These are phyloP conservation scores for Boletus bicolor DNA, from an alignment of 768 basidiomycete species.

Conservation along the genomic window DNA sequence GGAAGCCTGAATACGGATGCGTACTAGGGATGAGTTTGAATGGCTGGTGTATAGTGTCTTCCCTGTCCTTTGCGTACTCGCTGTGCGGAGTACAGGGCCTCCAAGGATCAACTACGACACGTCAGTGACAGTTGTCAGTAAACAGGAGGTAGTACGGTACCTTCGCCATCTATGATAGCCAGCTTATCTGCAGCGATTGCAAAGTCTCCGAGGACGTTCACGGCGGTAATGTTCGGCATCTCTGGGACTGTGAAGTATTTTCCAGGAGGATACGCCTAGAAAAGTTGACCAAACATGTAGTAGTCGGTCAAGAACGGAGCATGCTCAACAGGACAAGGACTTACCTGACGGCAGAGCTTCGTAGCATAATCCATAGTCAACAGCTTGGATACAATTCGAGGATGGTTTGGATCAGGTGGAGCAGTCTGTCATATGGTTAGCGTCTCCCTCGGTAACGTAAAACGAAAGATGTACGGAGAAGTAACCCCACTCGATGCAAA, in stretches of 20 bases:
- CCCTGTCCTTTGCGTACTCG: slow-evolving; percentile 60
- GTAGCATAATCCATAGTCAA: slow-evolving; percentile 69
- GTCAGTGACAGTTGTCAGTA: neutral
- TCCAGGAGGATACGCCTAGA: slow-evolving; percentile 75
- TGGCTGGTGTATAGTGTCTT: slow-evolving; percentile 70
- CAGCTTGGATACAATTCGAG: slow-evolving; percentile 77
- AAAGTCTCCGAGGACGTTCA: slow-evolving; percentile 85
- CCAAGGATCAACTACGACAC: slow-evolving; percentile 80
- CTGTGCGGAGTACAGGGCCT: slow-evolving; percentile 83
- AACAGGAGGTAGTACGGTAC: slow-evolving; percentile 33
- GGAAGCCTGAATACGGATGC: slow-evolving; percentile 23
- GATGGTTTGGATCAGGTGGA: slow-evolving; percentile 64
- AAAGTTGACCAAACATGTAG: neutral
- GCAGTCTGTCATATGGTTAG: slow-evolving; percentile 48
- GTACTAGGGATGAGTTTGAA: slow-evolving; percentile 85
- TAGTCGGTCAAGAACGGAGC: neutral
- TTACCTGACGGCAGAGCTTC: slow-evolving; percentile 64
- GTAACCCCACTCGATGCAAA: slow-evolving; percentile 96
- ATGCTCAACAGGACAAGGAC: slow-evolving; percentile 5
- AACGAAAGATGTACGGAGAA: slow-evolving; percentile 55
- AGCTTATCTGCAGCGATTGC: slow-evolving; percentile 74
- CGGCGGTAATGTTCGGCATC: slow-evolving; percentile 75
- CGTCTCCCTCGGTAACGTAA: neutral
- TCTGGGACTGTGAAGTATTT: slow-evolving; percentile 67
- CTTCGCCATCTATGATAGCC: slow-evolving; percentile 86